A percentile compares a stretch with the other conserved stretches of the same genome.
Conservation (phyloP, 225 moss, liverwort and hornwort genomes). For the Rhytidiadelphus loreus region DNA sequence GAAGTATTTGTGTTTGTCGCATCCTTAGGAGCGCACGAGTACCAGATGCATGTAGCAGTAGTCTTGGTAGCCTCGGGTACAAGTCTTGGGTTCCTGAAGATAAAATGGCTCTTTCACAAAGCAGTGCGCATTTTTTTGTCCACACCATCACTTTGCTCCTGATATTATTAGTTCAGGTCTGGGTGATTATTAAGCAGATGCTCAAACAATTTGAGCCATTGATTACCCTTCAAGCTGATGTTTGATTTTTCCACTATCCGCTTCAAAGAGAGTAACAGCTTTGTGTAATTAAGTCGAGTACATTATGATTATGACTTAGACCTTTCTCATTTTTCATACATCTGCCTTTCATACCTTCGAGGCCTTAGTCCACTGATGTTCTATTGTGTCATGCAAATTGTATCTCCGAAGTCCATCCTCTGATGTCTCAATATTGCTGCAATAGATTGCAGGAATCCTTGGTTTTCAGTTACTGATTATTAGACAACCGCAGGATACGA, state of each 20-base stretch:
- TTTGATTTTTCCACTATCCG: neutral
- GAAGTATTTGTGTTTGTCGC: constrained; percentile 25
- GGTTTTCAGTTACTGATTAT: neutral
- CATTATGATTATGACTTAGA: neutral
- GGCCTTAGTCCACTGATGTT: neutral
- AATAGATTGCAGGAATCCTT: neutral
- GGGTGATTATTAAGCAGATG: constrained; percentile 31
- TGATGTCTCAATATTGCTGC: neutral
- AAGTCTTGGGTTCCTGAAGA: constrained; percentile 12
- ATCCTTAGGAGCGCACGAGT: constrained; percentile 2
- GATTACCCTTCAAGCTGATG: constrained; percentile 1
- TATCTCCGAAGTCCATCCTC: neutral
- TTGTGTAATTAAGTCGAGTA: neutral
- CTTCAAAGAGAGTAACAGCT: neutral
- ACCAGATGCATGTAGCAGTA: constrained; percentile 8
- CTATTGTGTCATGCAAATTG: neutral
- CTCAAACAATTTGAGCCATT: constrained; percentile 45
- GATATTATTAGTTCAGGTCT: constrained; percentile 29
- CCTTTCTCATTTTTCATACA: neutral
- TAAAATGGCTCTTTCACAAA: constrained; percentile 12
- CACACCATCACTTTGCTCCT: constrained; percentile 8
- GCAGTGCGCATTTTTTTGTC: constrained; percentile 20
- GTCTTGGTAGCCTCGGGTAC: constrained; percentile 20
- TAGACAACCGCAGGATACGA: neutral
- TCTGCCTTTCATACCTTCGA: neutral